phyloP scores from a whole-genome alignment of 768 basidiomycete species.

The Ramaria sp. region DNA sequence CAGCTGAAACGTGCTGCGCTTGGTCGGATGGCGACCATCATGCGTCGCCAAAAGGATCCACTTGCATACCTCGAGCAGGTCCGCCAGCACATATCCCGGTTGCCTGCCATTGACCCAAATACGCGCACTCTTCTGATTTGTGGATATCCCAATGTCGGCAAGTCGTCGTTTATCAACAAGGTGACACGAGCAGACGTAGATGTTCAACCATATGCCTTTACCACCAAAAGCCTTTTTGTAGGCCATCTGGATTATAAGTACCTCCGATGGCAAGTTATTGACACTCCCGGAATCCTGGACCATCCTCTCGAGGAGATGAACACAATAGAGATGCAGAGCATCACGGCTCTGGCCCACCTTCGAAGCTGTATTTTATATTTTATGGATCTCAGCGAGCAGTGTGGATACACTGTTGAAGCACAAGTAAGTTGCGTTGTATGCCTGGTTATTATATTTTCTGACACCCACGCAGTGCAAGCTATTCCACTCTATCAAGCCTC shows the following conservation, averaged over 20 bases:
- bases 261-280: slow-evolving; percentile 98
- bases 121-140: slow-evolving; percentile 96
- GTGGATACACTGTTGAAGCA: slow-evolving; percentile 94
- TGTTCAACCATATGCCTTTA: slow-evolving; percentile 99
- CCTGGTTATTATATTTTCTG: neutral
- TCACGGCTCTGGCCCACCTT: slow-evolving; percentile 93
- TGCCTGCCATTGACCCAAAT: slow-evolving; percentile 96
- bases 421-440: slow-evolving; percentile 45
- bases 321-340: slow-evolving; percentile 99
- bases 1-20: slow-evolving; percentile 96
- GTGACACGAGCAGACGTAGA: slow-evolving; percentile 98
- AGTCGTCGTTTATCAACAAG: slow-evolving; percentile 99
- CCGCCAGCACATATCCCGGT: slow-evolving; percentile 96
- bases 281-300: slow-evolving; percentile 96
- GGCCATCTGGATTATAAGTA: slow-evolving; percentile 99
- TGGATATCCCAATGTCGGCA: slow-evolving; percentile 98
- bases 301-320: slow-evolving; percentile 99
- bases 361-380: slow-evolving; percentile 94
- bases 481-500: slow-evolving; percentile 98
- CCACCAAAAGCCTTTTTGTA: slow-evolving; percentile 96
- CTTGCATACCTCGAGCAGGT: slow-evolving; percentile 98
- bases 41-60: slow-evolving; percentile 97
- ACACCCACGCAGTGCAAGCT: slow-evolving; percentile 68
- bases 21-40: slow-evolving; percentile 98
- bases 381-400: slow-evolving; percentile 98